These are phyloP conservation scores for Septoria linicola DNA, from an alignment of 2,329 filamentous ascomycete species.

Conservation along the genomic window DNA sequence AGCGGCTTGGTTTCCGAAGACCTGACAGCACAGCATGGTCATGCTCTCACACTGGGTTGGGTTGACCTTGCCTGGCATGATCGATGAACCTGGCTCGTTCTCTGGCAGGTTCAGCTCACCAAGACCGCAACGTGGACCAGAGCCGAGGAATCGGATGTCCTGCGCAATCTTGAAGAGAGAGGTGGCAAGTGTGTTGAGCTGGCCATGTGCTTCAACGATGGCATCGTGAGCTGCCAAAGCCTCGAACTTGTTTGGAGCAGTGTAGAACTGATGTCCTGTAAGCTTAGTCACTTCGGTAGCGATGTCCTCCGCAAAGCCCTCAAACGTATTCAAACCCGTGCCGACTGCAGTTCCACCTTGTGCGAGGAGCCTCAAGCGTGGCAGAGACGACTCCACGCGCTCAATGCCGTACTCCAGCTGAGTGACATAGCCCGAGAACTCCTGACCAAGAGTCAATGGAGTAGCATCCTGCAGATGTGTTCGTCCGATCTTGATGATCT, in stretches of 20 bases:
- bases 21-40: constrained; percentile 96
- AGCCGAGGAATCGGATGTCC: constrained; percentile 95
- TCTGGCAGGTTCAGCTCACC: constrained; percentile 91
- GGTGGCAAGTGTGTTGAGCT: constrained; percentile 85
- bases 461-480: constrained; percentile 98
- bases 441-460: constrained; percentile 89
- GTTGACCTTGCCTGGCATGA: constrained; percentile 99
- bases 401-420: constrained; percentile 89
- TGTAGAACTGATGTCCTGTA: constrained; percentile 91
- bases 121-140: constrained; percentile 90
- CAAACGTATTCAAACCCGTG: constrained; percentile 95
- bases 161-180: constrained; percentile 98
- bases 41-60: constrained; percentile 96
- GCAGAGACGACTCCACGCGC: constrained; percentile 78
- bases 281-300: constrained; percentile 87
- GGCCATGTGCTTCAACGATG: constrained; percentile 88
- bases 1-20: constrained; percentile 95
- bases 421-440: constrained; percentile 95
- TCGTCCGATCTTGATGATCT: constrained; percentile 98
- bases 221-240: constrained; percentile 93
- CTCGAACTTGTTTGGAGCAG: constrained; percentile 98
- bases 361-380: constrained; percentile 80
- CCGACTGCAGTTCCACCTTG: constrained; percentile 97
- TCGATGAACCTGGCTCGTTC: constrained; percentile 95
- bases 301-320: constrained; percentile 91